Base-by-base conservation (phyloP, 2,329 filamentous ascomycete species). In the Trichoderma sp. region DNA sequence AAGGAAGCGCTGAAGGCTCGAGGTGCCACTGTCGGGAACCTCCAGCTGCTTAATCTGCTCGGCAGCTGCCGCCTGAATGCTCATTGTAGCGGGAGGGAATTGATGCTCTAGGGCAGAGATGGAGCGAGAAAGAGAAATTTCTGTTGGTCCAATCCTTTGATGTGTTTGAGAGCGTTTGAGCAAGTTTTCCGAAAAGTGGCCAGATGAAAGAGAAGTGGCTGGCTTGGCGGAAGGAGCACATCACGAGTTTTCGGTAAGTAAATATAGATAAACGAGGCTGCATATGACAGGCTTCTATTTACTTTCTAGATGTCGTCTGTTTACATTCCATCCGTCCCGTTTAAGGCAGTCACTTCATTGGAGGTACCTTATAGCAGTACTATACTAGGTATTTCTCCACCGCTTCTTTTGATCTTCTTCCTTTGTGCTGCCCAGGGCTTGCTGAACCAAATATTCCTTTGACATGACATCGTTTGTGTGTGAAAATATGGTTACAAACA, bases 91-190 rank as follows among this genome's bases (percentile, higher is more conserved):
- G 47, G 0, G 47, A 3, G 57, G 55, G 57, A 20, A 59, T 59
- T 59, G 17, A 34, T 32, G 4, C 8, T 20, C 4, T 12, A 13
- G 11, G 47, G 47, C 17, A 2, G 23, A n/a, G 20, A 34, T 34
- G 57, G 17, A 23, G n/a, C 6, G 28, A 59, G 32, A 39, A 8
- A 15, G n/a, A 20, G 17, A 58, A 43, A 17, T 13, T 63, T 47
- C 17, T n/a, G 23, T 15, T 68, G 39, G 20, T 9, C 59, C 20
- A 26, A 9, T 9, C 7, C 39, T 17, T 43, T 43, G 34, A 26
- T 39, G 57, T 30, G 23, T 43, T 20, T 73, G 73, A 73, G 73
- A 59, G 68, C 43, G 36, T 73, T 74, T 74, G 73, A 74, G 73
- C 73, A 74, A 73, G 65, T 74, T 74, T 74, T 17, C 17, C 28